Evolutionary conservation across 2,329 filamentous ascomycete genomes (phyloP).

Genomic region (Fusarium mundagurra): DNA sequence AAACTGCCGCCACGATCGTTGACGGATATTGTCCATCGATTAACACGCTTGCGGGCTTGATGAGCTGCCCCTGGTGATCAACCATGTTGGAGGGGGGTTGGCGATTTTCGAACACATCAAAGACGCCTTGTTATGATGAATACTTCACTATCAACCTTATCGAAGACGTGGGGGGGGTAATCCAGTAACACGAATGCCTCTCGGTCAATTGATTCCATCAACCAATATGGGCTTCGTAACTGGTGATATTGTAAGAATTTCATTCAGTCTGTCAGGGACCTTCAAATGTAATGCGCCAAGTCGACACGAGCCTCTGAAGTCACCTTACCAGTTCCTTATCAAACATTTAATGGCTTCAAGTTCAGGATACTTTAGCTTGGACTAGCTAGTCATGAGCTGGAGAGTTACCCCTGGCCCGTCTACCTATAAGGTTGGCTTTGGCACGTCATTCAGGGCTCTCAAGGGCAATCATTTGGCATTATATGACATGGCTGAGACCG

Average conservation of each 20-base stretch:
- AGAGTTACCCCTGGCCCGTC: background rate
- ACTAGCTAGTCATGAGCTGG: conserved; percentile 26
- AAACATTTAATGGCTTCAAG: conserved; percentile 14
- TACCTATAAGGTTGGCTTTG: conserved; percentile 1
- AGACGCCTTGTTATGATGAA: background rate
- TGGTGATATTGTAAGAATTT: background rate
- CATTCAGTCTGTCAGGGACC: background rate
- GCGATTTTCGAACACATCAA: background rate
- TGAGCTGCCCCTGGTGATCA: conserved; percentile 5
- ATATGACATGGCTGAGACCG: conserved; percentile 14
- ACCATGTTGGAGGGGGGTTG: background rate
- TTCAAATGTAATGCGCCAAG: background rate
- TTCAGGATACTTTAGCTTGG: conserved; percentile 10
- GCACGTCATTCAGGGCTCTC: conserved; percentile 30
- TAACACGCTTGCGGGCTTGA: background rate
- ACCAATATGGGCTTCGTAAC: background rate
- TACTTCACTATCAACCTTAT: background rate
- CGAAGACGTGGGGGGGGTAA: background rate
- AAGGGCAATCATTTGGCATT: background rate
- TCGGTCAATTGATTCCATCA: background rate
- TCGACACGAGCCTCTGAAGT: background rate
- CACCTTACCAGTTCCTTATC: background rate
- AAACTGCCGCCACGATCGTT: background rate
- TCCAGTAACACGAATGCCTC: background rate
- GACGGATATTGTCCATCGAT: background rate